A percentile compares a stretch with the other conserved stretches of the same genome.
Conservation (phyloP, 441 rosid genomes). For the Pelargonium myrrhifolium region DNA sequence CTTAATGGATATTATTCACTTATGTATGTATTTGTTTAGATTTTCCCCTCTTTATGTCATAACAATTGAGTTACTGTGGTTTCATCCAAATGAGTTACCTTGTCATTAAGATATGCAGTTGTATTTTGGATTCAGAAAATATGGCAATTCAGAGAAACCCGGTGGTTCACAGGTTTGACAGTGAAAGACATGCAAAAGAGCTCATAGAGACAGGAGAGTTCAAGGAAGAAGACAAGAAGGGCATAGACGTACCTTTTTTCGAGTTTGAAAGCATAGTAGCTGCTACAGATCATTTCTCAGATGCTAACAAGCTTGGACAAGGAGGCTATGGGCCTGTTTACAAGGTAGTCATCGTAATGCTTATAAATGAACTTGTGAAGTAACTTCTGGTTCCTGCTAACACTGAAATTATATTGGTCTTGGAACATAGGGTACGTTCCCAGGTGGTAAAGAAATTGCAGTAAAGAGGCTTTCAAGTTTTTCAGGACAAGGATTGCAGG, state of each 20-base stretch:
- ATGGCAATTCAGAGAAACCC: conserved; percentile 21
- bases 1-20: background rate
- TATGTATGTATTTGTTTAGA: background rate
- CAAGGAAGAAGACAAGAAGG: conserved; percentile 38
- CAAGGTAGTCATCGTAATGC: conserved; percentile 26
- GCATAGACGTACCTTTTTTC: conserved; percentile 42
- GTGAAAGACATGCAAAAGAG: conserved; percentile 38
- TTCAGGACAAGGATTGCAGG: conserved; percentile 53
- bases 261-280: conserved; percentile 39
- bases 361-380: background rate
- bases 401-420: background rate
- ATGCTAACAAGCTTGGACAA: conserved; percentile 46
- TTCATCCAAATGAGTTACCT: background rate
- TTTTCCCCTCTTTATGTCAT: background rate
- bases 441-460: conserved; percentile 52
- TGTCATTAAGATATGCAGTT: background rate
- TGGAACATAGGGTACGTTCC: conserved; percentile 39
- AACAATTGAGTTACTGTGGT: background rate
- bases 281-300: conserved; percentile 48
- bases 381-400: background rate
- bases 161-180: conserved; percentile 28
- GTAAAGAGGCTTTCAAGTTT: conserved; percentile 46
- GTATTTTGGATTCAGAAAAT: conserved; percentile 24
- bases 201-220: conserved; percentile 36
- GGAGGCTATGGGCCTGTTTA: conserved; percentile 66